phyloP scores from a whole-genome alignment of 345 rosid genomes.

The Pugionium cornutum region DNA sequence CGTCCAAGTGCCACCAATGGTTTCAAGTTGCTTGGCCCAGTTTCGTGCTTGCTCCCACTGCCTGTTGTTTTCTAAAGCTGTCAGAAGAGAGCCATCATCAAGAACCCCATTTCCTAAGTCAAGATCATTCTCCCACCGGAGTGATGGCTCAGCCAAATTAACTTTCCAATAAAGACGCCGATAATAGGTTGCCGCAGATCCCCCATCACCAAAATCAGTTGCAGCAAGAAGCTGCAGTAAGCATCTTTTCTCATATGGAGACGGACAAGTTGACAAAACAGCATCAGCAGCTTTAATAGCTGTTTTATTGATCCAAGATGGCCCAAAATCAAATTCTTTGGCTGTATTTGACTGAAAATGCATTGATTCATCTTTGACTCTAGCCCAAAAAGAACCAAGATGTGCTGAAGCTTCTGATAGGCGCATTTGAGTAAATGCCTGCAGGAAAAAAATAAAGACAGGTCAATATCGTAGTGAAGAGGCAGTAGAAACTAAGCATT shows the following conservation, averaged over 20 bases:
- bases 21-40: conserved; percentile 98
- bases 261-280: conserved; percentile 81
- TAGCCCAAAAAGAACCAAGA: conserved; percentile 85
- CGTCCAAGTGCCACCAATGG: conserved; percentile 83
- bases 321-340: conserved; percentile 66
- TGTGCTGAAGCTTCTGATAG: conserved; percentile 97
- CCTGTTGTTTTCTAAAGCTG: conserved; percentile 76
- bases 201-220: conserved; percentile 95
- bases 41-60: conserved; percentile 98
- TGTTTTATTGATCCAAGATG: conserved; percentile 81
- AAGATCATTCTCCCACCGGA: conserved; percentile 65
- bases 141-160: conserved; percentile 85
- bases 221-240: conserved; percentile 87
- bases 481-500: conserved; percentile 25
- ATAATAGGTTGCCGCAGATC: conserved; percentile 72
- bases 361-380: conserved; percentile 79
- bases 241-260: conserved; percentile 96
- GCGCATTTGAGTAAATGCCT: conserved; percentile 99
- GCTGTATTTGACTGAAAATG: conserved; percentile 53
- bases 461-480: conserved; percentile 14
- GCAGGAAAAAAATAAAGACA: conserved; percentile 28
- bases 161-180: conserved; percentile 87
- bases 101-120: conserved; percentile 81
- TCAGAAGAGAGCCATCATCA: conserved; percentile 87
- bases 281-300: conserved; percentile 95